These are phyloP conservation scores for Alternaria consortialis DNA, from an alignment of 2,329 filamentous ascomycete genomes.

Conservation along the genomic window DNA sequence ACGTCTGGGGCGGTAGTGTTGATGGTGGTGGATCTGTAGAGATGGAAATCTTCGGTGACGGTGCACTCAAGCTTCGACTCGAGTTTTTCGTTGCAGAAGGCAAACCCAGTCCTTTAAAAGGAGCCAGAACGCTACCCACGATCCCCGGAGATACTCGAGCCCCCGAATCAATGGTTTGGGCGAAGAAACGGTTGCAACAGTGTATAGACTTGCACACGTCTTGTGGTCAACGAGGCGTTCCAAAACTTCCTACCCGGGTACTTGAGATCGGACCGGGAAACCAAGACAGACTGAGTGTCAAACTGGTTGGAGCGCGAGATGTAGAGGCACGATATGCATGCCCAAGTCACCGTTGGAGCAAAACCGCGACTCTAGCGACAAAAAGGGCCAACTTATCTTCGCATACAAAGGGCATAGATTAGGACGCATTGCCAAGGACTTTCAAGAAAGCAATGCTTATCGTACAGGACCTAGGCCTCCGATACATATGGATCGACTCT, in stretches of 20 bases:
- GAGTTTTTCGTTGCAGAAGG: background rate
- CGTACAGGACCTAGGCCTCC: background rate
- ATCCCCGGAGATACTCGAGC: no score
- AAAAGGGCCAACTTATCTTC: background rate
- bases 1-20: no score
- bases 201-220: no score
- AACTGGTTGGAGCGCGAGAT: background rate
- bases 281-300: background rate
- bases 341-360: background rate
- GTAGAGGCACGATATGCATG: background rate
- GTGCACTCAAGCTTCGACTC: background rate
- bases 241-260: background rate
- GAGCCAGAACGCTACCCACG: no score
- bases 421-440: no score
- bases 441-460: accelerated
- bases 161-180: no score
- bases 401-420: background rate
- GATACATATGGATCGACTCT: background rate
- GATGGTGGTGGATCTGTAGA: background rate
- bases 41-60: background rate
- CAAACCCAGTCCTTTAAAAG: no score
- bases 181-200: no score
- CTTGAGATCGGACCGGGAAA: background rate
- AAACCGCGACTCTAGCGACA: background rate
- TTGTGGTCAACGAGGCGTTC: no score